Base-by-base conservation (phyloP, 1,284 basidiomycete genomes). In the Tilletia horrida region DNA sequence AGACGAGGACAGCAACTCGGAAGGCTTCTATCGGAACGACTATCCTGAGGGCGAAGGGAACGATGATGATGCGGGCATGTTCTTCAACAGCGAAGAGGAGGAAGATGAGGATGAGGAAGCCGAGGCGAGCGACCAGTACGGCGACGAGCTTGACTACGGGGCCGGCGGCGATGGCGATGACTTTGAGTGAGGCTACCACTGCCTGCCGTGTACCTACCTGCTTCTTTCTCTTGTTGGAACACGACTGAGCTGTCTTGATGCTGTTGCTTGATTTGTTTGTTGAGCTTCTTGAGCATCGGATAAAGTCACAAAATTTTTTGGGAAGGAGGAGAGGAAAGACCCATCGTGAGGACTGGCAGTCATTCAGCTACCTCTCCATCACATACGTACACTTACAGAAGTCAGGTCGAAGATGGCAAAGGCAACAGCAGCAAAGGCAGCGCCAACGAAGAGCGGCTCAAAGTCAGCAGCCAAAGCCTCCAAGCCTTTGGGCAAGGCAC, bases 1-100 rank as follows among this genome's bases (percentile, higher is more conserved):
- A 21, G 55, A 59, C 55, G 55, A 59, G 35, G 55, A 59, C n/a
- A 35, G 29, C 16, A 59, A 59, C 29, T 59, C 55, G 27, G 55
- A 59, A 29, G 55, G 55, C 13, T 59, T 59, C 55, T 59, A 59
- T 35, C 55, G 27, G 55, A 59, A 59, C 31, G 55, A 59, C 31
- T 59, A 59, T 59, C 55, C 55, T 16, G 55, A 57, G 8, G 52
- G 52, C 27, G 52, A 59, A 40, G 55, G 55, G 8, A 18, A 59
- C 18, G 55, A 59, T 14, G 55, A 59, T 14, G 55, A 40, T 13
- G 55, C 11, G 25, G 55, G 27, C 2, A 29, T 21, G 27, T 25
- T 25, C 4, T 59, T 25, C 27, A 13, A 16, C 31, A 59, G 55
- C n/a, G 55, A 59, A n/a, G 55, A 59, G 29, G 55, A 59, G 7